Conservation (phyloP, 164 flowering plant genomes). For the Aristolochia fimbriata region DNA sequence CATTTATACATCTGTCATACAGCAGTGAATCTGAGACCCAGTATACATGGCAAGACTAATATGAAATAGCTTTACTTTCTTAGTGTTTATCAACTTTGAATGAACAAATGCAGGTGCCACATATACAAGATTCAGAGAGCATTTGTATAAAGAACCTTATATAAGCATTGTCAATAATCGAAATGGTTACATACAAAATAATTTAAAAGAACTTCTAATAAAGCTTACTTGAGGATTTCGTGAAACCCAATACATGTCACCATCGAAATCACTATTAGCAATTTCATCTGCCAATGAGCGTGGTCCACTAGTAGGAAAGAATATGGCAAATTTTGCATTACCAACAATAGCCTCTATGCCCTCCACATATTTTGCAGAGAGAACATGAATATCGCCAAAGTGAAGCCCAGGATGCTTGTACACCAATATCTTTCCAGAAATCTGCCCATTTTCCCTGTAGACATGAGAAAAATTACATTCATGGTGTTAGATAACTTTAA, state of each 20-base stretch:
- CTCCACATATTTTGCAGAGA: conserved; percentile 45
- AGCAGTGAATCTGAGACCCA: too few species aligned
- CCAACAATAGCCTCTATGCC: conserved; percentile 47
- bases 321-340: conserved; percentile 71
- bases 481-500: neutral
- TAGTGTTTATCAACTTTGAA: too few species aligned
- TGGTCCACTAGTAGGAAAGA: conserved; percentile 56
- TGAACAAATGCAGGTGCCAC: too few species aligned
- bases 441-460: conserved; percentile 63
- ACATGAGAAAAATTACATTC: too few species aligned
- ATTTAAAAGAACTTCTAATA: too few species aligned
- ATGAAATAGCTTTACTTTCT: too few species aligned
- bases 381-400: conserved; percentile 69
- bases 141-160: too few species aligned
- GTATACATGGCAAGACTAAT: too few species aligned
- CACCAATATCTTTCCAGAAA: conserved; percentile 66
- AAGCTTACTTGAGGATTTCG: conserved; percentile 51
- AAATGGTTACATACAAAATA: too few species aligned
- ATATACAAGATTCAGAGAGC: too few species aligned
- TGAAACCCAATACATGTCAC: conserved; percentile 82
- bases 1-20: too few species aligned
- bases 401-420: conserved; percentile 82
- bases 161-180: too few species aligned
- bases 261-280: conserved; percentile 82
- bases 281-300: conserved; percentile 82